phyloP scores from a whole-genome alignment of 345 rosid species.

The Trapa bicornis region DNA sequence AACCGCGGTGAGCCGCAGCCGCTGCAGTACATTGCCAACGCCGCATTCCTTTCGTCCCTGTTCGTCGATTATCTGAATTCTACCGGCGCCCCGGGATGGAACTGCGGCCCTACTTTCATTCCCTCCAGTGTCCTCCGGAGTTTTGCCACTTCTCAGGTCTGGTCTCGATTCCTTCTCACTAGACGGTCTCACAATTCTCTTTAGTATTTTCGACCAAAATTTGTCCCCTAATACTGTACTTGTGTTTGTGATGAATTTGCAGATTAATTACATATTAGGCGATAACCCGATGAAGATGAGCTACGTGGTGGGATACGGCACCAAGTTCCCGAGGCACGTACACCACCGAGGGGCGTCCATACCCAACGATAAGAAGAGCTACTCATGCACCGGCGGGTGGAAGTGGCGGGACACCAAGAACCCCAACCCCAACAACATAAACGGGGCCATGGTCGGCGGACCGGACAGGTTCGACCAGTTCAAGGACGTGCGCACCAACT shows the following conservation, averaged over 20 bases:
- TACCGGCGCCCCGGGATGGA: constrained; percentile 49
- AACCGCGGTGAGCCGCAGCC: constrained; percentile 46
- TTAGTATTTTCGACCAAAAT: too few species aligned
- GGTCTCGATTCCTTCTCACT: constrained; percentile 14
- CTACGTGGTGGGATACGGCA: constrained; percentile 67
- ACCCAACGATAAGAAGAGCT: constrained; percentile 34
- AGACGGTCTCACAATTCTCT: too few species aligned
- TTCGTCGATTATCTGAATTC: constrained; percentile 67
- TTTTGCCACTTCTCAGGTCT: constrained; percentile 66
- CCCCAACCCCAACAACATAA: constrained; percentile 56
- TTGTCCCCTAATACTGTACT: too few species aligned
- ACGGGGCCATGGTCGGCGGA: constrained; percentile 87
- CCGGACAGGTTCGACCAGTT: constrained; percentile 64
- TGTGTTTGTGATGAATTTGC: not conserved
- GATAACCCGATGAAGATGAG: constrained; percentile 76
- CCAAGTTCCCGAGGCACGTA: constrained; percentile 55
- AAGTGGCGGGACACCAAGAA: constrained; percentile 48
- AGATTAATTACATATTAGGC: constrained; percentile 76
- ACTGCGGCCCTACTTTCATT: constrained; percentile 43
- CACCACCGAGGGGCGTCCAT: constrained; percentile 80
- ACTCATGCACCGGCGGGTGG: constrained; percentile 66
- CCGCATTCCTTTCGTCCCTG: constrained; percentile 68
- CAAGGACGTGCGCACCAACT: constrained; percentile 37
- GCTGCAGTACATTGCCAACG: constrained; percentile 52
- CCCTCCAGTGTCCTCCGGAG: constrained; percentile 20